A percentile compares a stretch with the other conserved stretches of the same genome.
These are phyloP conservation scores for Pugionium cornutum DNA, from an alignment of 345 rosid species.

Conservation along the genomic window DNA sequence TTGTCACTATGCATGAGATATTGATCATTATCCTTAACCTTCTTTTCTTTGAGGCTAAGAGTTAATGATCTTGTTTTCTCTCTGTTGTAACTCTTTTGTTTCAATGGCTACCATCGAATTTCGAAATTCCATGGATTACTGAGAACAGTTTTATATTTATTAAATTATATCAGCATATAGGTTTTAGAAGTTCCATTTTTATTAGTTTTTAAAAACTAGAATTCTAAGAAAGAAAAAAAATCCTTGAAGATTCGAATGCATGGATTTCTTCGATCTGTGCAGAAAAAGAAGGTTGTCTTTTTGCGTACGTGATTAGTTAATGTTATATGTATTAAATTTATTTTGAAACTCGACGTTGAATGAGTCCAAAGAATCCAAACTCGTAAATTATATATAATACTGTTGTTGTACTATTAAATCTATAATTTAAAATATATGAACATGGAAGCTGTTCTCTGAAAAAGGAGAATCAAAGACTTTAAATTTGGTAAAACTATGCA, in stretches of 20 bases:
- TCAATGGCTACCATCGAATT: slow-evolving; percentile 25
- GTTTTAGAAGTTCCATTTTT: slow-evolving; percentile 6
- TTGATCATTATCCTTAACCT: slow-evolving; percentile 55
- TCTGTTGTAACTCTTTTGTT: slow-evolving; percentile 38
- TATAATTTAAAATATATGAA: neutral
- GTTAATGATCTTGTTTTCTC: slow-evolving; percentile 61
- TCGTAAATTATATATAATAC: neutral
- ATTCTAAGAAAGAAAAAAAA: neutral
- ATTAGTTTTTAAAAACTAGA: neutral
- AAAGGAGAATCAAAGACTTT: slow-evolving; percentile 24
- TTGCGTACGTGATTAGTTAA: slow-evolving; percentile 26
- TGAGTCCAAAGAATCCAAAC: slow-evolving; percentile 16
- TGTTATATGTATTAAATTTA: neutral
- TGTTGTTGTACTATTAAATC: neutral
- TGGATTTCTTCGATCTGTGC: slow-evolving; percentile 39
- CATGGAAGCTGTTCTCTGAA: slow-evolving; percentile 34
- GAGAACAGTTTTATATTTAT: slow-evolving; percentile 11
- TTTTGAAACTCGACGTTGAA: slow-evolving; percentile 13
- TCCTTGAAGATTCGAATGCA: slow-evolving; percentile 39
- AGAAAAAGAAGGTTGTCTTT: slow-evolving; percentile 43
- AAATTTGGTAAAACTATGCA: slow-evolving; percentile 35
- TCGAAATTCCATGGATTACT: slow-evolving; percentile 28
- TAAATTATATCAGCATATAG: slow-evolving; percentile 29
- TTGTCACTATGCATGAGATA: slow-evolving; percentile 26
- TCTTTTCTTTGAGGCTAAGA: slow-evolving; percentile 46